phyloP scores from a whole-genome alignment of 202 grass and related monocot species.

The Schoenoplectus tabernaemontani region DNA sequence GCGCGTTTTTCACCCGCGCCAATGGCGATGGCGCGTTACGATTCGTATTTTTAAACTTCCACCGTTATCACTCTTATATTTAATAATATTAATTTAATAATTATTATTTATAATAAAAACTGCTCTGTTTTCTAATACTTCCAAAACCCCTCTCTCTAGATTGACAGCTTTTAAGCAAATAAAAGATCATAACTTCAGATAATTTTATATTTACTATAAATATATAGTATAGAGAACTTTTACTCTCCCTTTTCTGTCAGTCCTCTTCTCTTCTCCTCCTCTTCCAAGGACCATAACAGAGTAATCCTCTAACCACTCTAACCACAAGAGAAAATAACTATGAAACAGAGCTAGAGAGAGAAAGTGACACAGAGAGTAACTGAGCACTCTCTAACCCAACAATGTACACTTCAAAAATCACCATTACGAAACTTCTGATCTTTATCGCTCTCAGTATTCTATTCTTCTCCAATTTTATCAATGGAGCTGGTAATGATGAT shows the following conservation, averaged over 20 bases:
- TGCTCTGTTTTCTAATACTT: constrained; percentile 23
- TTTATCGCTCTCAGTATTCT: constrained; percentile 22
- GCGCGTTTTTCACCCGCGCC: no score
- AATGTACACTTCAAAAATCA: neutral
- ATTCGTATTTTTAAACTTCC: no score
- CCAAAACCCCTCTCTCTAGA: constrained; percentile 1
- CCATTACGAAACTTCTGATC: neutral
- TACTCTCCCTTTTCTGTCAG: constrained; percentile 24
- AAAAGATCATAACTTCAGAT: neutral
- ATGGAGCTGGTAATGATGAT: constrained; percentile 21
- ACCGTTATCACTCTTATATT: no score
- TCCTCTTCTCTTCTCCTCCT: constrained; percentile 22
- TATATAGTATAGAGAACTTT: constrained; percentile 30
- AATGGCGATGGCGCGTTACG: no score
- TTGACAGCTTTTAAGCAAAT: constrained; percentile 17
- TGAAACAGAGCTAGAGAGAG: constrained; percentile 21
- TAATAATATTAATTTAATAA: no score
- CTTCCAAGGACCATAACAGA: constrained; percentile 20
- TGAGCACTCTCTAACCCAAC: neutral
- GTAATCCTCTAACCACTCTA: constrained; percentile 28
- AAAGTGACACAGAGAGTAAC: neutral
- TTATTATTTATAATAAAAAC: no score
- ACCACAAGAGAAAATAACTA: constrained; percentile 26
- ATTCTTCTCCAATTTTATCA: neutral
- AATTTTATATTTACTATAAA: constrained; percentile 14